A percentile compares a stretch with the other conserved stretches of the same genome.
phyloP scores from a whole-genome alignment of 78 protist genomes.

The Diacronema lutheri region DNA sequence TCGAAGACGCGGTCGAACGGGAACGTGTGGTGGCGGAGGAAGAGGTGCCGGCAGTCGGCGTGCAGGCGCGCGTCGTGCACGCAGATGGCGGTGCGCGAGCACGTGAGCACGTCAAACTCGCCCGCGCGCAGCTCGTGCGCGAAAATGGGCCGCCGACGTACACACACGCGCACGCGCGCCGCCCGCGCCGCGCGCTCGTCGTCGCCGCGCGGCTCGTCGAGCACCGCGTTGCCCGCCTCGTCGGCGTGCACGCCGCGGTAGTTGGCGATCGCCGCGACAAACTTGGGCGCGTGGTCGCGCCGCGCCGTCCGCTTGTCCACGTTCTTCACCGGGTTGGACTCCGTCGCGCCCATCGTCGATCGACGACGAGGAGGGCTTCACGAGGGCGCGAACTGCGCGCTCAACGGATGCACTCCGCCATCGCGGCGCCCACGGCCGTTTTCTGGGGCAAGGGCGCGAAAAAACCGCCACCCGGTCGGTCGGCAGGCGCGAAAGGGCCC shows the following conservation, averaged over 20 bases:
- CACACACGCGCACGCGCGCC: constrained; percentile 21
- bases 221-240: neutral
- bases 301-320: constrained; percentile 53
- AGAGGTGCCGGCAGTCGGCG: constrained; percentile 22
- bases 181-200: neutral
- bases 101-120: constrained; percentile 48
- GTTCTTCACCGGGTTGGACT: constrained; percentile 11
- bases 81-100: neutral
- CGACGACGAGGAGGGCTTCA: too few relatives aligned
- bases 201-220: neutral
- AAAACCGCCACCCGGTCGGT: too few relatives aligned
- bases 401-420: too few relatives aligned
- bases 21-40: constrained; percentile 37
- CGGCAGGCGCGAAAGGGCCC: too few relatives aligned
- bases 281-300: constrained; percentile 22
- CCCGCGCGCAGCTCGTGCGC: constrained; percentile 27
- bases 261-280: neutral
- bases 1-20: constrained; percentile 39
- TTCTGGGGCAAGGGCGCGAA: too few relatives aligned
- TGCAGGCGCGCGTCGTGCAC: constrained; percentile 38
- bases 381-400: too few relatives aligned
- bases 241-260: neutral
- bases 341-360: neutral
- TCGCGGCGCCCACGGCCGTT: too few relatives aligned
- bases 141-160: constrained; percentile 54